Evolutionary conservation across 2,329 filamentous ascomycete species (phyloP).

Genomic region (Dothiorella sarmentorum): DNA sequence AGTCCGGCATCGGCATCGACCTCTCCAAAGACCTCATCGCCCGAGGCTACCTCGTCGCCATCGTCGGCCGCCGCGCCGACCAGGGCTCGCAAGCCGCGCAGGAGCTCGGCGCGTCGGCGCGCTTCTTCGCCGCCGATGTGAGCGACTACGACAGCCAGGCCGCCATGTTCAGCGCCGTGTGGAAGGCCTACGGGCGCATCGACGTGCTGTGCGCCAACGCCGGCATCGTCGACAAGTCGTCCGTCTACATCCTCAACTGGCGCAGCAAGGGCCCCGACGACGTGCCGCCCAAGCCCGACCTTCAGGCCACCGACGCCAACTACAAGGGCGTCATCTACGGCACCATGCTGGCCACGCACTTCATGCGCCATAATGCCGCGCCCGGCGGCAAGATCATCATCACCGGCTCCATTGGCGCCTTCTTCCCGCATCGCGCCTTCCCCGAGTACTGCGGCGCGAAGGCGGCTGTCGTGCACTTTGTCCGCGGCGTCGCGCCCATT

Average conservation of each 20-base stretch:
- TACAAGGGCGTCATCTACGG: conserved; percentile 53
- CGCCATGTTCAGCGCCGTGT: conserved; percentile 42
- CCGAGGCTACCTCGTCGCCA: conserved; percentile 37
- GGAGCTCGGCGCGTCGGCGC: conserved; percentile 20
- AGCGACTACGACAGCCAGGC: conserved; percentile 46
- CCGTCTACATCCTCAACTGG: conserved; percentile 44
- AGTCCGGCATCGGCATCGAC: conserved; percentile 50
- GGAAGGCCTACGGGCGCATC: conserved; percentile 44
- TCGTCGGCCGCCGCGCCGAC: conserved; percentile 40
- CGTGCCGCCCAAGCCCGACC: conserved; percentile 45
- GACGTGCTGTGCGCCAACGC: conserved; percentile 52
- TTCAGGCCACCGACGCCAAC: conserved; percentile 48
- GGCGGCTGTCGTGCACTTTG: conserved; percentile 38
- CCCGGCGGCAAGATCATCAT: conserved; percentile 46
- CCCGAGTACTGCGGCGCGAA: conserved; percentile 54
- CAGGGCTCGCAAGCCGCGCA: conserved; percentile 31
- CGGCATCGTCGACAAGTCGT: conserved; percentile 46
- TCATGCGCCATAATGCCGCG: conserved; percentile 49
- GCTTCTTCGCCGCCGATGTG: conserved; percentile 48
- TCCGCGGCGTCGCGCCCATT: conserved; percentile 27
- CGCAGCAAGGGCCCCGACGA: conserved; percentile 25
- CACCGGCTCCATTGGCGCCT: conserved; percentile 43
- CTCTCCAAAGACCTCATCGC: conserved; percentile 38
- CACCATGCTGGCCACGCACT: conserved; percentile 49
- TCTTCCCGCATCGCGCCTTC: conserved; percentile 44